Conservation (phyloP, 2,329 filamentous ascomycete genomes). For the Scedosporium apiospermum region DNA sequence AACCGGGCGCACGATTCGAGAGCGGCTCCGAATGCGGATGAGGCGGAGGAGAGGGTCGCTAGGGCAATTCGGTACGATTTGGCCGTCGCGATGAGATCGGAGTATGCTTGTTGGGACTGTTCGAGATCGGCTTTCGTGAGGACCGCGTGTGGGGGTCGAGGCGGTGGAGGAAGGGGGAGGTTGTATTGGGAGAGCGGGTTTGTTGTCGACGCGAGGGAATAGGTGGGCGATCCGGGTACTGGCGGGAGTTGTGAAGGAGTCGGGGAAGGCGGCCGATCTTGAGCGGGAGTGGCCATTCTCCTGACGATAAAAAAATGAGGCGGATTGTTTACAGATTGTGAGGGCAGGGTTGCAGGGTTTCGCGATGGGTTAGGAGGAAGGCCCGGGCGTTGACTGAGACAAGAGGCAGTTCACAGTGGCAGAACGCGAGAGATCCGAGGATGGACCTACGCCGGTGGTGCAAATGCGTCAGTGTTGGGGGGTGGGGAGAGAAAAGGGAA, state of each 20-base stretch:
- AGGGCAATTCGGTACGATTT: slow-evolving; percentile 56
- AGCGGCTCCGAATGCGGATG: slow-evolving; percentile 54
- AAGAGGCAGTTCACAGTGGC: background rate
- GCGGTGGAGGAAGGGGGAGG: slow-evolving; percentile 51
- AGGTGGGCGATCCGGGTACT: slow-evolving; percentile 53
- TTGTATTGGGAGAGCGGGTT: slow-evolving; percentile 50
- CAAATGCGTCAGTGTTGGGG: background rate
- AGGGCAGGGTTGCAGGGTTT: background rate
- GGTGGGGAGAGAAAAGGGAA: background rate
- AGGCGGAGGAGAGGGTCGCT: slow-evolving; percentile 48
- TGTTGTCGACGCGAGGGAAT: slow-evolving; percentile 53
- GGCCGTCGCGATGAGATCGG: slow-evolving; percentile 50
- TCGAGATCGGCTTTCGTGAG: slow-evolving; percentile 56
- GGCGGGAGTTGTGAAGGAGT: slow-evolving; percentile 22
- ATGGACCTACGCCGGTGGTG: background rate
- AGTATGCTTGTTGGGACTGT: slow-evolving; percentile 51
- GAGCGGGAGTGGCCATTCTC: background rate
- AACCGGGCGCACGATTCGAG: slow-evolving; percentile 59
- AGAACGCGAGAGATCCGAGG: background rate
- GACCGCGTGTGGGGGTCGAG: slow-evolving; percentile 46
- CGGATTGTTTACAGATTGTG: background rate
- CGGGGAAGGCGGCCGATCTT: slow-evolving; percentile 3
- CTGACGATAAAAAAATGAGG: background rate
- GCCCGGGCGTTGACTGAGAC: background rate
- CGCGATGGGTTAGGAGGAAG: background rate